These are phyloP conservation scores for Leishmania turanica DNA, from an alignment of 208 protist genomes.

Conservation along the genomic window DNA sequence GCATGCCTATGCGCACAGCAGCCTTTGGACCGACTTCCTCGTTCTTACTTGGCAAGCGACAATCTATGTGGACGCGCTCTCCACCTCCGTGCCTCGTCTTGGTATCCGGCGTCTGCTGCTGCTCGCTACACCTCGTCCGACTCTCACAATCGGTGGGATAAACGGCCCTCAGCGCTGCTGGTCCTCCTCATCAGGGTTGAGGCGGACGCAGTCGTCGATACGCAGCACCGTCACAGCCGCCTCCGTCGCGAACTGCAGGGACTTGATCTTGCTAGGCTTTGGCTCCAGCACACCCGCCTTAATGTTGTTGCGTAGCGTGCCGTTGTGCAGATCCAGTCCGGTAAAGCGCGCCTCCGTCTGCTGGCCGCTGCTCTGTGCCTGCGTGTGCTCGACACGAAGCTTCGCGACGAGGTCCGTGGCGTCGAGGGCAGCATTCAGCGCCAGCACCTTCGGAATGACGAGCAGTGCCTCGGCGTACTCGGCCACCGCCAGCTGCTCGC, in stretches of 20 bases:
- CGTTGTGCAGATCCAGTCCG: conserved; percentile 97
- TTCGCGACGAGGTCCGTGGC: conserved; percentile 98
- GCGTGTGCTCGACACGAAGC: conserved; percentile 97
- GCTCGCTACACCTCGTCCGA: background rate
- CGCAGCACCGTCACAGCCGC: conserved; percentile 99
- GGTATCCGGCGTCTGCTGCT: background rate
- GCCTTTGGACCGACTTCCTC: background rate
- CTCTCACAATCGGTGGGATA: background rate
- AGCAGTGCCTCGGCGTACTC: conserved; percentile 99
- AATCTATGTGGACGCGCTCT: background rate
- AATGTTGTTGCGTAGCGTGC: conserved; percentile 97
- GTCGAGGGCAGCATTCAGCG: conserved; percentile 98
- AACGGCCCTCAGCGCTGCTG: conserved; percentile 17
- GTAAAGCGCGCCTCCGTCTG: conserved; percentile 58
- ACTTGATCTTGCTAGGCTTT: conserved; percentile 98
- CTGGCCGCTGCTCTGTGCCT: conserved; percentile 43
- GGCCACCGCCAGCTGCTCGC: conserved; percentile 99
- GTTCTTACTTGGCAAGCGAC: background rate
- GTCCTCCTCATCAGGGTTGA: conserved; percentile 92
- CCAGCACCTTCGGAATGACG: conserved; percentile 99
- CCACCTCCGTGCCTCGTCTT: background rate
- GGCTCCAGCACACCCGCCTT: conserved; percentile 99
- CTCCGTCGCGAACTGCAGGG: conserved; percentile 99
- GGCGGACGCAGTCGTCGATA: conserved; percentile 99
- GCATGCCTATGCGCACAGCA: background rate